Evolutionary conservation across 148 eudicot genomes (phyloP), one percentile per base, ranked within the genome.

Genomic region (Pharnaceum exiguum): DNA sequence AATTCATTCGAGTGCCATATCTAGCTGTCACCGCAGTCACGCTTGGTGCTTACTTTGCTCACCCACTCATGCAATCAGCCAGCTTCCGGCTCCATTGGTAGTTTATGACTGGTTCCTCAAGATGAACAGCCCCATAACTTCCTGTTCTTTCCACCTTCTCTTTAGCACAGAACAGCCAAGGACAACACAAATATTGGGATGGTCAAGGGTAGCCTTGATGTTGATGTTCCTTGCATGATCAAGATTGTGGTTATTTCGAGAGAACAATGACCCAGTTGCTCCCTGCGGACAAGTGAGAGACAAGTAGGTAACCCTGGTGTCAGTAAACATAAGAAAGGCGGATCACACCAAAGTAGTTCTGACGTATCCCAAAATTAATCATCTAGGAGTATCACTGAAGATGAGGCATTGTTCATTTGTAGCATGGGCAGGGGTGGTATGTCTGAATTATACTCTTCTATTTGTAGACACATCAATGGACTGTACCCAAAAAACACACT

Each of bases 31-130:
- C 88, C 27, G 83, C 65, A 29, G 49, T 93, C 63, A 89, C 96
- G 31, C 57, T 93, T 51, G 96, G 96, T 18, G 82, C 85, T 2
- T 93, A 93, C 68, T 80, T 93, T 48, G 96, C 95, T 50, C 96
- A 93, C 59, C 99, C 99, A 18, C 76, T 93, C 10, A 93, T 93
- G 99, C 99, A 82, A 48, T 86, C 96, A 45, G 89, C 96, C 42
- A 93, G 99, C 77, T 86, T 60, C 56, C 61, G 82, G 51, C 95
- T 93, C 22, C 96, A 89, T 61, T 93, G 99, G 98, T 93, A 83
- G 81, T 29, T 22, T 23, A 56, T 11, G 28, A 46, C 13, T 17
- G 11, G 45, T 38, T 30, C 30, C n/a, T 31, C 25, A 7, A 23
- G 10, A 26, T 6, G 6, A 39, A 18, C 10, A 33, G 54, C 16